Percentiles rank a stretch among this genome's conserved stretches.
phyloP scores from a whole-genome alignment of 176 grass and related monocot genomes.

The Hsuehochloa calcarea region DNA sequence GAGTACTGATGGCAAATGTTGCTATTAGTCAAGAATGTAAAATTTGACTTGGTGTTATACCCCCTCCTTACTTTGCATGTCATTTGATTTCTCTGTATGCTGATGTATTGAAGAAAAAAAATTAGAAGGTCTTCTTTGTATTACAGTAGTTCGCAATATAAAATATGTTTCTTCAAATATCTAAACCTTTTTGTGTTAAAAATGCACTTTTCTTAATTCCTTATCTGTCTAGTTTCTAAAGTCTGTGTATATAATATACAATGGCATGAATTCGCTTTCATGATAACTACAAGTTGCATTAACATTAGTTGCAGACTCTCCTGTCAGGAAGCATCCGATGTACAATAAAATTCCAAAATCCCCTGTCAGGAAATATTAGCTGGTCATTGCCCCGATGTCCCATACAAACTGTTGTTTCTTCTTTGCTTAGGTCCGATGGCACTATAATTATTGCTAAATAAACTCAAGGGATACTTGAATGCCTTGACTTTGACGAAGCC shows the following conservation, averaged over 20 bases:
- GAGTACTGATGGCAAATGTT: neutral
- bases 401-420: neutral
- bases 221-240: neutral
- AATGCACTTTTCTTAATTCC: neutral
- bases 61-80: neutral
- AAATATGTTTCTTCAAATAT: neutral
- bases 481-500: neutral
- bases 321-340: neutral
- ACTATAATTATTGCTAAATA: neutral
- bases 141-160: neutral
- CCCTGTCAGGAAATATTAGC: neutral
- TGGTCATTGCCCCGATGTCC: neutral
- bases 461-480: neutral
- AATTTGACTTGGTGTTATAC: neutral
- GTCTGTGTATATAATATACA: neutral
- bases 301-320: neutral
- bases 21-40: constrained; percentile 15
- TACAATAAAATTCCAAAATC: neutral
- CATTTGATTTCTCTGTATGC: neutral
- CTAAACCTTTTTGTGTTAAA: neutral
- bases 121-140: neutral
- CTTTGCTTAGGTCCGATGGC: neutral
- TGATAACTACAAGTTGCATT: neutral
- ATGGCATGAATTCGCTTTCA: neutral
- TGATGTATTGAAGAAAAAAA: neutral